phyloP scores from a whole-genome alignment of 192 early-diverging fungal species.

The Umbelopsis isabellina region DNA sequence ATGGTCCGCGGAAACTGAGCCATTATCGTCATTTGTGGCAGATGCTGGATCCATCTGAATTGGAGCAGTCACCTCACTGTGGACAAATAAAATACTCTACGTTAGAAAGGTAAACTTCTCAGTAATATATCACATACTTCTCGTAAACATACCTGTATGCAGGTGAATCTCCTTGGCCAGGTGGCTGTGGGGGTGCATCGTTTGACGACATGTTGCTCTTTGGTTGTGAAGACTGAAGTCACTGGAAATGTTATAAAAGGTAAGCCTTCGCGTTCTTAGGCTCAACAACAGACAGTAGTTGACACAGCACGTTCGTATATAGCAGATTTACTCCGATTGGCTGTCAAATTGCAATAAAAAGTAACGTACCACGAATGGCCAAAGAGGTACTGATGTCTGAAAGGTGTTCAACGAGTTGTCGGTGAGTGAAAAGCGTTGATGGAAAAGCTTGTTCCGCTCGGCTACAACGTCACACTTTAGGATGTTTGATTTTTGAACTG shows the following conservation, averaged over 20 bases:
- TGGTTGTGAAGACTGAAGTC: conserved; percentile 11
- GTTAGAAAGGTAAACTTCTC: neutral
- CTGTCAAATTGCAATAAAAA: too few species aligned
- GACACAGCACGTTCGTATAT: too few species aligned
- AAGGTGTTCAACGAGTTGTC: neutral
- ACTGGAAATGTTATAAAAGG: neutral
- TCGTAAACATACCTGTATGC: neutral
- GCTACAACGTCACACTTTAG: neutral
- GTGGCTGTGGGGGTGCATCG: neutral
- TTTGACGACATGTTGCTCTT: conserved; percentile 21
- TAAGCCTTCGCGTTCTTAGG: neutral
- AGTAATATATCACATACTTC: too few species aligned
- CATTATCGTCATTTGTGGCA: neutral
- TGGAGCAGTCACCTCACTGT: conserved; percentile 18
- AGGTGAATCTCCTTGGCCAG: neutral
- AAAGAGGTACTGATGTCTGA: neutral
- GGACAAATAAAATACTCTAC: neutral
- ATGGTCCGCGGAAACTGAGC: neutral
- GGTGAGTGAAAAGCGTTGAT: neutral
- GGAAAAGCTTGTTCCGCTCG: conserved; percentile 9
- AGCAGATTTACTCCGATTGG: too few species aligned
- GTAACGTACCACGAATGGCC: neutral
- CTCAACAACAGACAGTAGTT: too few species aligned
- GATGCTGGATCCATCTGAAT: conserved; percentile 2
- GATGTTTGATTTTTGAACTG: neutral